phyloP scores from a whole-genome alignment of 2,329 filamentous ascomycete species.

The Arthroderma sp. region DNA sequence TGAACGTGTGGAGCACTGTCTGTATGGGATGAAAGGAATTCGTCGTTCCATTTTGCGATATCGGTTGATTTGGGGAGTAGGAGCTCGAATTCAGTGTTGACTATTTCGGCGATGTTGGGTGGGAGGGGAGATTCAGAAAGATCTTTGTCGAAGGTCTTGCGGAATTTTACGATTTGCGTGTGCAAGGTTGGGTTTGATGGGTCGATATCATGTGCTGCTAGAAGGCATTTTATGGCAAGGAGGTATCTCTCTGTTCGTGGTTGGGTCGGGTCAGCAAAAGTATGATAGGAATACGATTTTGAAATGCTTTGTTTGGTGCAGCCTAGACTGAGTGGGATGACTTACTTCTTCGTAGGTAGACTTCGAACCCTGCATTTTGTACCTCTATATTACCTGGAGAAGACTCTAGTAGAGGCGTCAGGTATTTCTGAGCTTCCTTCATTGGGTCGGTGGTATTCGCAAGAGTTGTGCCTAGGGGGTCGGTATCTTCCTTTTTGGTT shows the following conservation, averaged over 20 bases:
- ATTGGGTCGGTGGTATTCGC: conserved; percentile 71
- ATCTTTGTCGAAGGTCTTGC: conserved; percentile 41
- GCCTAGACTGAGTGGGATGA: conserved; percentile 1
- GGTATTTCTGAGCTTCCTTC: conserved; percentile 74
- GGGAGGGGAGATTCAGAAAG: conserved; percentile 45
- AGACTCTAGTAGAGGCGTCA: conserved; percentile 67
- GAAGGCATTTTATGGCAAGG: conserved; percentile 74
- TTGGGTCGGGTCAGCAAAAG: no score
- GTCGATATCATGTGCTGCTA: conserved; percentile 58
- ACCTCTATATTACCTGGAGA: conserved; percentile 68
- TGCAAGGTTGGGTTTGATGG: conserved; percentile 58
- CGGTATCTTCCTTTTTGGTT: conserved; percentile 75
- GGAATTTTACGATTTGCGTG: conserved; percentile 59
- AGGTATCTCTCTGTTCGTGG: conserved; percentile 59
- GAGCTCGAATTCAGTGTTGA: conserved; percentile 54
- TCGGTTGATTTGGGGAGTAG: conserved; percentile 44
- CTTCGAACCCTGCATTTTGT: conserved; percentile 79
- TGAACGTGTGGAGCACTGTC: conserved; percentile 50
- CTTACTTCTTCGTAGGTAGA: conserved; percentile 73
- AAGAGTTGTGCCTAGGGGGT: conserved; percentile 70
- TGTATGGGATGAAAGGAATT: conserved; percentile 50
- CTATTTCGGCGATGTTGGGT: conserved; percentile 52
- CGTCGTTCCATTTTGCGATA: conserved; percentile 51
- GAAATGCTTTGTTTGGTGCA: no score
- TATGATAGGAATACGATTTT: no score